Conservation (phyloP, 345 rosid genomes). For the Euphorbia tirucalli region DNA sequence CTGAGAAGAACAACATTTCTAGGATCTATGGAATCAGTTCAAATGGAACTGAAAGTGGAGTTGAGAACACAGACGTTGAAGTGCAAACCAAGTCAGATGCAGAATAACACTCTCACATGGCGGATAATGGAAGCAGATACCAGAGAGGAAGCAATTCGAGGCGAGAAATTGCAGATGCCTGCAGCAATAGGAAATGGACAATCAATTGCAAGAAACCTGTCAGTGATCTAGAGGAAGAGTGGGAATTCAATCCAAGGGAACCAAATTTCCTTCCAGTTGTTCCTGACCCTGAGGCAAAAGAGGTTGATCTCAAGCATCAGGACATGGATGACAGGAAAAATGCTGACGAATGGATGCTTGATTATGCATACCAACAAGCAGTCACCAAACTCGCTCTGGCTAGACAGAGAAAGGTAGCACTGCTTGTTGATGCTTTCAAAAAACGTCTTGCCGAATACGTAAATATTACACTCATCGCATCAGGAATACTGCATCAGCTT, state of each 20-base stretch:
- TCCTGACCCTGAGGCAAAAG: conserved; percentile 45
- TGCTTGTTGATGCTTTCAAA: conserved; percentile 31
- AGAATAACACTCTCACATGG: conserved; percentile 17
- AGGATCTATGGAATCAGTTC: conserved; percentile 2
- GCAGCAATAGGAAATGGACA: conserved; percentile 50
- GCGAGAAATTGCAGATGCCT: conserved; percentile 28
- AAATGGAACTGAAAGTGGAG: conserved; percentile 17
- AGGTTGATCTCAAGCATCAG: conserved; percentile 34
- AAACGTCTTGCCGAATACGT: conserved; percentile 33
- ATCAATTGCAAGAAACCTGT: too few species aligned
- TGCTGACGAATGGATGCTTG: conserved; percentile 36
- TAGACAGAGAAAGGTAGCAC: conserved; percentile 28
- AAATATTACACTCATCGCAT: conserved; percentile 29
- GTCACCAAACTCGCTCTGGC: conserved; percentile 35
- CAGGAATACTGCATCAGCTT: conserved; percentile 36
- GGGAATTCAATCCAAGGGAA: too few species aligned
- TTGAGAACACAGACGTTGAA: conserved; percentile 29
- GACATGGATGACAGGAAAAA: conserved; percentile 30
- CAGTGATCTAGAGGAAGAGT: too few species aligned
- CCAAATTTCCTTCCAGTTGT: conserved; percentile 58
- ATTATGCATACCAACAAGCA: conserved; percentile 29
- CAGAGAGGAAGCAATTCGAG: conserved; percentile 24
- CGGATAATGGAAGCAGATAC: conserved; percentile 17
- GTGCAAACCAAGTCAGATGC: conserved; percentile 18
- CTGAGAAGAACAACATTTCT: conserved; percentile 22